Conservation (phyloP, 192 early-diverging fungal species). For the Linnemannia elongata region DNA sequence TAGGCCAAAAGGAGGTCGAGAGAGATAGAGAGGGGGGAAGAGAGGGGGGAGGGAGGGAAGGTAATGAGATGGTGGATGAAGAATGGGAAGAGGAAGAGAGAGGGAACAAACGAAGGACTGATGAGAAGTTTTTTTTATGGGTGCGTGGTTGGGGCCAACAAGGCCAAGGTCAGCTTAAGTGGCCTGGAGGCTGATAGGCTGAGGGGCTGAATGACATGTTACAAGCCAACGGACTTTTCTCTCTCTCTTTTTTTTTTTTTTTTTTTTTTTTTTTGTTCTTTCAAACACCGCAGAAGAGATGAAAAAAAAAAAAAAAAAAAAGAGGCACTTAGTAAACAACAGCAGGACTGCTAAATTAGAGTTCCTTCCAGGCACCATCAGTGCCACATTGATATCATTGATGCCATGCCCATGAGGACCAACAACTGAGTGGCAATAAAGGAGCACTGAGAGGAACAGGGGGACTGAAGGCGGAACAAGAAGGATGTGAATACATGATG, state of each 20-base stretch:
- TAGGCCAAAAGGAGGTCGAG: conserved; percentile 13
- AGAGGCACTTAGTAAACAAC: background rate
- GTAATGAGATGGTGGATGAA: conserved; percentile 6
- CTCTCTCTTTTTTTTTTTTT: background rate
- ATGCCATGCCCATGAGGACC: too few relatives aligned
- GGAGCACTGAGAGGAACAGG: too few relatives aligned
- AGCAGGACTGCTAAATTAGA: background rate
- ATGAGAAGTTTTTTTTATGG: background rate
- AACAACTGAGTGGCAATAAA: too few relatives aligned
- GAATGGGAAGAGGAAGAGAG: conserved; percentile 3
- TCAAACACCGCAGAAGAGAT: background rate
- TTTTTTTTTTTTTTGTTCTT: background rate
- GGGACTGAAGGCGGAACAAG: too few relatives aligned
- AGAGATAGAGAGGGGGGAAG: background rate
- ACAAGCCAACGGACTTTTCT: background rate
- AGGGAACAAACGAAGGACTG: background rate
- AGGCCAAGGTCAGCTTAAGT: background rate
- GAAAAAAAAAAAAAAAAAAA: background rate
- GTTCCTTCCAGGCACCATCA: conserved; percentile 7
- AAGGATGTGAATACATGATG: too few relatives aligned
- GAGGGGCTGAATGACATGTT: background rate
- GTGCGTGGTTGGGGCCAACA: background rate
- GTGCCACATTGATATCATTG: background rate
- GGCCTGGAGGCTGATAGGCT: background rate
- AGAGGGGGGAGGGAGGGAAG: conserved; percentile 4